These are phyloP conservation scores for Halophytophthora polymorphica DNA, from an alignment of 352 stramenopile species.

Conservation along the genomic window DNA sequence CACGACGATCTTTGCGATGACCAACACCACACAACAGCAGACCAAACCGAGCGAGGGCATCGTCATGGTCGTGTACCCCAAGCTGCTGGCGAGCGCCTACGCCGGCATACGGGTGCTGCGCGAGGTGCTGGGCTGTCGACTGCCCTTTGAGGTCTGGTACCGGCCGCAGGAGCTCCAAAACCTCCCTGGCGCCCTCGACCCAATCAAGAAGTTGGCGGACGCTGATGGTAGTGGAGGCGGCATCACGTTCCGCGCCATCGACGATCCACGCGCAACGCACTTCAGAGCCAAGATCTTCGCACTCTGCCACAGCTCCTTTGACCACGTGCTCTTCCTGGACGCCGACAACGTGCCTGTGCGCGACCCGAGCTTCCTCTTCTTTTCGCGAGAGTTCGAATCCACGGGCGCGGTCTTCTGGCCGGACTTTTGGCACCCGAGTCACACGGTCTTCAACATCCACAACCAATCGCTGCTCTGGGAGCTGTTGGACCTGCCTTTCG, in stretches of 20 bases:
- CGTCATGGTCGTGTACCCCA: constrained; percentile 70
- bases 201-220: too few species aligned
- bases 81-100: constrained; percentile 65
- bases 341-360: constrained; percentile 46
- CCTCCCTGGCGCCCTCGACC: too few species aligned
- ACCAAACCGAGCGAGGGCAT: constrained; percentile 37
- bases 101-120: constrained; percentile 63
- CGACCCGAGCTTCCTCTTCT: constrained; percentile 55
- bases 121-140: constrained; percentile 27
- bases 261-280: constrained; percentile 38
- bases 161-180: constrained; percentile 41
- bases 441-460: constrained; percentile 80
- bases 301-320: constrained; percentile 53
- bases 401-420: constrained; percentile 62
- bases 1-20: too few species aligned
- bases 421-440: constrained; percentile 64
- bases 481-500: constrained; percentile 49
- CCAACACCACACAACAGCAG: constrained; percentile 9
- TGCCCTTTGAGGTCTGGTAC: constrained; percentile 60
- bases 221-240: too few species aligned
- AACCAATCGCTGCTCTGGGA: constrained; percentile 68
- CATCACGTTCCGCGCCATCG: constrained; percentile 59
- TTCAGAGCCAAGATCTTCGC: constrained; percentile 61
- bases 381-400: constrained; percentile 29
- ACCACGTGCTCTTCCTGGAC: constrained; percentile 62